Conservation (phyloP, 2,329 filamentous ascomycete genomes). For the Knufia fluminis region DNA sequence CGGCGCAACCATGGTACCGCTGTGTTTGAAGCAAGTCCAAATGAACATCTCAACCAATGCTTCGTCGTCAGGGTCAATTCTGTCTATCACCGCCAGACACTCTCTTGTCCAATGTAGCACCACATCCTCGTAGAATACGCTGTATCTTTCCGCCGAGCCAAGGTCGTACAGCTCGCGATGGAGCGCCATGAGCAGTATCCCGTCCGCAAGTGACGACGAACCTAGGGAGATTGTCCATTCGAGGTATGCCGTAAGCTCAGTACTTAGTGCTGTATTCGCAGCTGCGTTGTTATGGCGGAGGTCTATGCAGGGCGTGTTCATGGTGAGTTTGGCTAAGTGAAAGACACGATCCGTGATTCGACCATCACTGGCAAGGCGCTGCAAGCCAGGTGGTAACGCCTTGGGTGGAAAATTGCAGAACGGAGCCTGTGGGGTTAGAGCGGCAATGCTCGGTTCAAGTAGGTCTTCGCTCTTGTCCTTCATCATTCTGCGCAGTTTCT, state of each 20-base stretch:
- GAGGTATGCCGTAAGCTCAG: not conserved
- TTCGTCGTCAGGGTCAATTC: not conserved
- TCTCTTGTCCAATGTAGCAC: not conserved
- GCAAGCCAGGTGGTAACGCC: not conserved
- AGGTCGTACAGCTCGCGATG: not conserved
- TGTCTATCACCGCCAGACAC: not conserved
- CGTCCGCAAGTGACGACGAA: not conserved
- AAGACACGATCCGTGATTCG: not conserved
- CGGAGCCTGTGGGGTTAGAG: not conserved
- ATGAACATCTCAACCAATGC: not conserved
- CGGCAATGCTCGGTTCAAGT: too few relatives aligned
- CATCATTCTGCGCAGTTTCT: too few relatives aligned
- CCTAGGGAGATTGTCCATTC: not conserved
- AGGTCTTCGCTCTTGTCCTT: too few relatives aligned
- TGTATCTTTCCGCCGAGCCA: not conserved
- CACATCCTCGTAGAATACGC: not conserved
- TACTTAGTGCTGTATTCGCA: not conserved
- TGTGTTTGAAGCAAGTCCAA: not conserved
- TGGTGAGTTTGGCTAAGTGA: not conserved
- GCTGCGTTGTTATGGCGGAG: not conserved
- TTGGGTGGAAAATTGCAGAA: not conserved
- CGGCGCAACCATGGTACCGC: not conserved
- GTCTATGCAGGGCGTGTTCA: not conserved
- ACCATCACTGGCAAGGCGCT: not conserved
- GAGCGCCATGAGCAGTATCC: not conserved